phyloP scores from a whole-genome alignment of 768 basidiomycete species.

The Tricholomella constricta region DNA sequence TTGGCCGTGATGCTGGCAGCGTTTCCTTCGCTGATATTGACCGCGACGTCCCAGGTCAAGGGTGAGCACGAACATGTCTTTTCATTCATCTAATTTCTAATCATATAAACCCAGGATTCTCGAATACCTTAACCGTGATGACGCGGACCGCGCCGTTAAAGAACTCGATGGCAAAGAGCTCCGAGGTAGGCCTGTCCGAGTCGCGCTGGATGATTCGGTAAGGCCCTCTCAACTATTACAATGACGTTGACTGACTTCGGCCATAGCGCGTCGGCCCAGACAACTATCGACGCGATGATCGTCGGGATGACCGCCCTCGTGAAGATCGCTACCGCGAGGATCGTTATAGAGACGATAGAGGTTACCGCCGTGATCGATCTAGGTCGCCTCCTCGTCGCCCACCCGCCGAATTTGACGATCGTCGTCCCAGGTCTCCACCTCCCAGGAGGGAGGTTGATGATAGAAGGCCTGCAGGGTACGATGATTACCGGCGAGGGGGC shows the following conservation, averaged over 20 bases:
- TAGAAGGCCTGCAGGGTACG: slow-evolving; percentile 90
- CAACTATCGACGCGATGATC: slow-evolving; percentile 78
- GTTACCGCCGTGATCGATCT: slow-evolving; percentile 77
- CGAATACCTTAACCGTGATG: slow-evolving; percentile 85
- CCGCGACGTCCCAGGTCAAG: slow-evolving; percentile 80
- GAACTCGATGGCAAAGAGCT: slow-evolving; percentile 86
- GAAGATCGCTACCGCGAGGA: slow-evolving; percentile 65
- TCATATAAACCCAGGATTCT: slow-evolving; percentile 60
- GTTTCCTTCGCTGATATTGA: slow-evolving; percentile 97
- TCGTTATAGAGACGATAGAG: slow-evolving; percentile 55
- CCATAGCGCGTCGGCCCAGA: slow-evolving; percentile 66
- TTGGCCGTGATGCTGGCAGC: slow-evolving; percentile 90
- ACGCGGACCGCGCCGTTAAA: slow-evolving; percentile 92
- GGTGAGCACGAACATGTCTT: slow-evolving; percentile 51
- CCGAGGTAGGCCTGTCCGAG: slow-evolving; percentile 78
- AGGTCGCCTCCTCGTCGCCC: slow-evolving; percentile 73
- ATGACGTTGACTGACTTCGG: slow-evolving; percentile 8
- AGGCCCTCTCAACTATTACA: slow-evolving; percentile 20
- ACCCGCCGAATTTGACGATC: slow-evolving; percentile 65
- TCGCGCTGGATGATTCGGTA: slow-evolving; percentile 66
- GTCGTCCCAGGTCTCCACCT: slow-evolving; percentile 81
- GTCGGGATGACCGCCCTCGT: slow-evolving; percentile 57
- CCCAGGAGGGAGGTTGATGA: slow-evolving; percentile 81
- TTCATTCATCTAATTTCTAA: neutral
- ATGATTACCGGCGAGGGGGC: slow-evolving; percentile 83